A percentile compares a stretch with the other conserved stretches of the same genome.
Conservation (phyloP, 2,329 filamentous ascomycete species). For the Tolypocladium album region DNA sequence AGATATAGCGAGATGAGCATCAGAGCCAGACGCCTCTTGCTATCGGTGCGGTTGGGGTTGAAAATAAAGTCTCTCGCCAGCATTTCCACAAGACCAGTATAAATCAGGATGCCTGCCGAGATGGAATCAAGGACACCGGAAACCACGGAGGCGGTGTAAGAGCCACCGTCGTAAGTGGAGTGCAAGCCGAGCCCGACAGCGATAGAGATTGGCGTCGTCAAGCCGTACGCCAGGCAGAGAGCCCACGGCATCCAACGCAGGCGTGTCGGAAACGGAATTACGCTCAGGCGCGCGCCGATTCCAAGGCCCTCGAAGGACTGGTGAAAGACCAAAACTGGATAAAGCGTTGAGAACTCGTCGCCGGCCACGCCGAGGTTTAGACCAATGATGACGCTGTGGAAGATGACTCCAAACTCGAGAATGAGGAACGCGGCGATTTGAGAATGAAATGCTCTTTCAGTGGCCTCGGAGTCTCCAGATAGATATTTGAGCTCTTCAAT, state of each 20-base stretch:
- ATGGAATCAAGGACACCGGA: background rate
- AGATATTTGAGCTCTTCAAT: background rate
- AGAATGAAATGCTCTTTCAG: conserved; percentile 11
- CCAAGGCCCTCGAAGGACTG: conserved; percentile 54
- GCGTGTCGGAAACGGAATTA: conserved; percentile 37
- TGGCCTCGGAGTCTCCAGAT: background rate
- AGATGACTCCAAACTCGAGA: conserved; percentile 51
- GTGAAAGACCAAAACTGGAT: conserved; percentile 52
- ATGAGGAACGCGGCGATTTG: conserved; percentile 35
- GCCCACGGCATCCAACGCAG: conserved; percentile 35
- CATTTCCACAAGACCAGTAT: background rate
- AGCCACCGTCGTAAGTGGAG: conserved; percentile 12
- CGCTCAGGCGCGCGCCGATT: conserved; percentile 48
- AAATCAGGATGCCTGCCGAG: background rate
- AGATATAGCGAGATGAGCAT: conserved; percentile 51
- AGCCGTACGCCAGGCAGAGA: conserved; percentile 34
- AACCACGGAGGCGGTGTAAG: background rate
- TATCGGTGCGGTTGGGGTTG: conserved; percentile 61
- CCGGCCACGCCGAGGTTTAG: conserved; percentile 50
- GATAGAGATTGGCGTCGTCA: conserved; percentile 41
- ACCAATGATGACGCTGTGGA: conserved; percentile 54
- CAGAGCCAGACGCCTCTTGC: conserved; percentile 31
- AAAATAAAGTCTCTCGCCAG: conserved; percentile 62
- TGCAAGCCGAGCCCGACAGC: conserved; percentile 35
- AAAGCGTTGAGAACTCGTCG: conserved; percentile 44